phyloP scores from a whole-genome alignment of 1,284 basidiomycete genomes.

The Gomphus sp. region DNA sequence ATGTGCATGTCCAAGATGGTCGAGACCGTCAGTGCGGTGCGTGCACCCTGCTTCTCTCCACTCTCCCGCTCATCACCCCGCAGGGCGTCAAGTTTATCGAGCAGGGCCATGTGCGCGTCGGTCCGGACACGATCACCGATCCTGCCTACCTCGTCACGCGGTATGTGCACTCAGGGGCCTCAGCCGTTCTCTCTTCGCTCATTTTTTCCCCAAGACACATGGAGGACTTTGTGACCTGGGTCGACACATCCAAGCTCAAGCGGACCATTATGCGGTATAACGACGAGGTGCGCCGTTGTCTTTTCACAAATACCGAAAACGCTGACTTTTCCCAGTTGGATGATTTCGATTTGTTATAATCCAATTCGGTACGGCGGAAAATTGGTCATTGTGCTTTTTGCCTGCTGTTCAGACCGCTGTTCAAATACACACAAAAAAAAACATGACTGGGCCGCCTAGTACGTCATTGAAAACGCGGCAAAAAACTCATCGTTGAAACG shows the following conservation, averaged over 20 bases:
- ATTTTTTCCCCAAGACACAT: slow-evolving; percentile 54
- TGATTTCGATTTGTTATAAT: slow-evolving; percentile 79
- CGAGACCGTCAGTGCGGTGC: slow-evolving; percentile 87
- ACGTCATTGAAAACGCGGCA: no score
- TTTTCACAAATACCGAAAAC: neutral
- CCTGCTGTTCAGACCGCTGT: no score
- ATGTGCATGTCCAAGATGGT: slow-evolving; percentile 94
- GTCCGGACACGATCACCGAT: slow-evolving; percentile 93
- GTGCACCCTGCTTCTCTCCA: slow-evolving; percentile 24
- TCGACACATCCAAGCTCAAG: slow-evolving; percentile 96
- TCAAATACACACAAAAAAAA: no score
- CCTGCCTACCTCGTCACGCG: slow-evolving; percentile 95
- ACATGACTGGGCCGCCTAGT: no score
- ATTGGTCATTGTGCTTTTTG: no score
- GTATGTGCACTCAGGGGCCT: slow-evolving; percentile 24
- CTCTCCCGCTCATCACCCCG: slow-evolving; percentile 2
- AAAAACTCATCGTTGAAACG: no score
- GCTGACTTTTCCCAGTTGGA: slow-evolving; percentile 54
- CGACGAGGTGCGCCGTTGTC: slow-evolving; percentile 64
- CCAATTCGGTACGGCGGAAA: neutral
- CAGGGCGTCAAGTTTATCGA: slow-evolving; percentile 97
- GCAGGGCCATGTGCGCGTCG: slow-evolving; percentile 96
- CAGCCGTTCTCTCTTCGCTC: neutral
- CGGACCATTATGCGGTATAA: slow-evolving; percentile 95
- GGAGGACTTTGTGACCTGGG: slow-evolving; percentile 99